These are phyloP conservation scores for Sclerotiophoma versabilis DNA, from an alignment of 2,329 filamentous ascomycete species.

Conservation along the genomic window DNA sequence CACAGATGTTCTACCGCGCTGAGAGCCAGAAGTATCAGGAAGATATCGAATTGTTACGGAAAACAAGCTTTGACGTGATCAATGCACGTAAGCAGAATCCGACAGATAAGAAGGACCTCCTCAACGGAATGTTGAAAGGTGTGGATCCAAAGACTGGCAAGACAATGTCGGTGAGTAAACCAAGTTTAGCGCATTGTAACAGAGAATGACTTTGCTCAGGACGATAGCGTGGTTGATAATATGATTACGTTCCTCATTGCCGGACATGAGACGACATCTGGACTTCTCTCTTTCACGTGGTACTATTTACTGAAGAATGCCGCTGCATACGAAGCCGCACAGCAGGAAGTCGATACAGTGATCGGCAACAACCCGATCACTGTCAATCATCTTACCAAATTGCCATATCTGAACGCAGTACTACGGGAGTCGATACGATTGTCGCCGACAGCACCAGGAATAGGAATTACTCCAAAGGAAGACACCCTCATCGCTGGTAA, in stretches of 20 bases:
- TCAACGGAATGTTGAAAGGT: conserved; percentile 65
- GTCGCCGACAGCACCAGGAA: conserved; percentile 61
- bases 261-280: conserved; percentile 49
- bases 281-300: conserved; percentile 53
- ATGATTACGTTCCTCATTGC: conserved; percentile 70
- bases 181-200: too few species aligned
- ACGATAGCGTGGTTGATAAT: conserved; percentile 70
- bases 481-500: conserved; percentile 47
- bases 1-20: conserved; percentile 45
- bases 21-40: conserved; percentile 59
- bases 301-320: conserved; percentile 63
- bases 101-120: conserved; percentile 64
- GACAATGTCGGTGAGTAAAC: conserved; percentile 52
- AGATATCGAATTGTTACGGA: conserved; percentile 62
- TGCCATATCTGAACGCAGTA: conserved; percentile 63
- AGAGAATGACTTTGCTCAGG: conserved; percentile 29
- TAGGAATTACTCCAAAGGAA: conserved; percentile 48
- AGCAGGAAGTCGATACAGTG: conserved; percentile 62
- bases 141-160: conserved; percentile 69
- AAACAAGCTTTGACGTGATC: conserved; percentile 65
- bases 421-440: conserved; percentile 64
- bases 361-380: conserved; percentile 56
- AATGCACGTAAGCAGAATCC: conserved; percentile 62
- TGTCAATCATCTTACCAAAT: conserved; percentile 58
- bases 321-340: conserved; percentile 56